Conservation (phyloP, 352 stramenopile genomes). For the Phytophthora sojae region DNA sequence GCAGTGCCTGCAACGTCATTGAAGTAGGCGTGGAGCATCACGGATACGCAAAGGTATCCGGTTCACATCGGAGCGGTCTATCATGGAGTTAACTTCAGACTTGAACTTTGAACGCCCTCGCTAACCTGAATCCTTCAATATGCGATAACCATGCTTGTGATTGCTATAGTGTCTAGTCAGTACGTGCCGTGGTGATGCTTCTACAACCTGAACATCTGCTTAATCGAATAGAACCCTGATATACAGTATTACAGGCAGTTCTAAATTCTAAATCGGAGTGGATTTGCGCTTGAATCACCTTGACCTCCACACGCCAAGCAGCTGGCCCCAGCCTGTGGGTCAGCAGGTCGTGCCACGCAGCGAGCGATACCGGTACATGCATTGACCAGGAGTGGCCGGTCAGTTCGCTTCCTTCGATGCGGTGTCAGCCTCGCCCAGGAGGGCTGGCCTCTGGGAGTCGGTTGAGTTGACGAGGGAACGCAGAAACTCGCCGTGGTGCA, state of each 20-base stretch:
- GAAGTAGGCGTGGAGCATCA: conserved; percentile 20
- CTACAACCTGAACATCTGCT: not conserved
- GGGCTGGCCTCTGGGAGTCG: not conserved
- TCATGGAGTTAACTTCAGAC: conserved; percentile 32
- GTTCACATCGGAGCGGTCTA: conserved; percentile 8
- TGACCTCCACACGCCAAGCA: conserved; percentile 28
- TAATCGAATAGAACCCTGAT: not conserved
- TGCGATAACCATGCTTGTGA: not conserved
- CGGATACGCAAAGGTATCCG: conserved; percentile 39
- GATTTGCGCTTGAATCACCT: conserved; percentile 22
- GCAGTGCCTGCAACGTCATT: conserved; percentile 32
- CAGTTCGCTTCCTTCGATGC: not conserved
- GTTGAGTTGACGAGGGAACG: not conserved
- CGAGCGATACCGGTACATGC: not conserved
- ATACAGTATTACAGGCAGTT: not conserved
- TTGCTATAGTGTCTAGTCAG: not conserved
- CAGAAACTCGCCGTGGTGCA: conserved; percentile 4
- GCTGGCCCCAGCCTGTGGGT: conserved; percentile 1
- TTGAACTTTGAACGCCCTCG: conserved; percentile 32
- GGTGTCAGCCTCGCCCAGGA: not conserved
- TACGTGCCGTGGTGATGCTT: not conserved
- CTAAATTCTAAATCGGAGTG: conserved; percentile 19
- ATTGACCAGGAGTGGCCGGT: not conserved
- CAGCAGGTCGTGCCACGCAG: not conserved
- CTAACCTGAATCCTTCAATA: conserved; percentile 4